Conservation (phyloP, 352 stramenopile species). For the Globisporangium spinosum region DNA sequence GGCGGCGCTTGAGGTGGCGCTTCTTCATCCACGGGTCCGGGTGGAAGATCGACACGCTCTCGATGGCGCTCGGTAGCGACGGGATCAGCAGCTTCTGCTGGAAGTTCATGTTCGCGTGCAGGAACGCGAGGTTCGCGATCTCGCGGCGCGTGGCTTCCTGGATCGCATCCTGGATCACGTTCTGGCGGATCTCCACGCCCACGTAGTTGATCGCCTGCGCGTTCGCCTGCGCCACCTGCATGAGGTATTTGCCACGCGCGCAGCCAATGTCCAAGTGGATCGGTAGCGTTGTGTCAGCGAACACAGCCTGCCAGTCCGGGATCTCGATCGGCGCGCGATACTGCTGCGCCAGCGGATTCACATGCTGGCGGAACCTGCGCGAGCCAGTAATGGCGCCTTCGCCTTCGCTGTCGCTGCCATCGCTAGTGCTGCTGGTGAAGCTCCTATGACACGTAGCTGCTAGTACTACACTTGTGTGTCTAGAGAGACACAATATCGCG, state of each 20-base stretch:
- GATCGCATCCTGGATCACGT: slow-evolving; percentile 60
- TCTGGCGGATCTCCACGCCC: slow-evolving; percentile 82
- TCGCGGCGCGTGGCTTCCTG: slow-evolving; percentile 35
- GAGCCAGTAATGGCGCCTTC: slow-evolving; percentile 16
- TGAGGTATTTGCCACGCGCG: slow-evolving; percentile 76
- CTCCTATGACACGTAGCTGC: background rate
- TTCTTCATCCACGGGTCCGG: slow-evolving; percentile 90
- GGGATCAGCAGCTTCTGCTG: slow-evolving; percentile 59
- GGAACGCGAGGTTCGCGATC: slow-evolving; percentile 64
- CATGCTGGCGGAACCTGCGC: slow-evolving; percentile 78
- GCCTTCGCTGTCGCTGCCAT: background rate
- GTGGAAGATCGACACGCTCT: slow-evolving; percentile 86
- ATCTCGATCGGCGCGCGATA: slow-evolving; percentile 63
- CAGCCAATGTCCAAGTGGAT: slow-evolving; percentile 84
- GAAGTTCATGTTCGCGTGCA: slow-evolving; percentile 87
- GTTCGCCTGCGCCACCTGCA: slow-evolving; percentile 47
- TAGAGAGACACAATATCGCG: background rate
- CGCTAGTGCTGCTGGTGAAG: background rate
- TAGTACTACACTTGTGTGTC: background rate
- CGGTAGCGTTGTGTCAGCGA: slow-evolving; percentile 41
- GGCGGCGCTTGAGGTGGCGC: slow-evolving; percentile 73
- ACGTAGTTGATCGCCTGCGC: slow-evolving; percentile 56
- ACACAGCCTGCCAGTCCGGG: slow-evolving; percentile 54
- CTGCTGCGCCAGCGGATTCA: slow-evolving; percentile 70
- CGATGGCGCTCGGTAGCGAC: slow-evolving; percentile 46